A percentile compares a stretch with the other conserved stretches of the same genome.
Evolutionary conservation across 148 eudicot genomes (phyloP).

Genomic region (Mesembryanthemum crystallinum): DNA sequence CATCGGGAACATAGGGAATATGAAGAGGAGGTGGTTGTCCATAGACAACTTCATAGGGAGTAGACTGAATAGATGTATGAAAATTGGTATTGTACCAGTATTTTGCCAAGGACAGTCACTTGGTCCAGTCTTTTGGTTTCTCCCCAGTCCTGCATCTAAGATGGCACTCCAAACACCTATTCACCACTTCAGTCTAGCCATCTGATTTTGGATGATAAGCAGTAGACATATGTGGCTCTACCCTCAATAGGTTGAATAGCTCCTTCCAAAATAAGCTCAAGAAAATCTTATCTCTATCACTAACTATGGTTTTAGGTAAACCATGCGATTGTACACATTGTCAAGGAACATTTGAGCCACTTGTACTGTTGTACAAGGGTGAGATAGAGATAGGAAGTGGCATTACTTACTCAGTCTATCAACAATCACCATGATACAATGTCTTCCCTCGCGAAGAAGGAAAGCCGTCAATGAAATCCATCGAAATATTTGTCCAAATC

Average conservation of each 20-base stretch:
- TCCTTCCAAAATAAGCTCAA: neutral
- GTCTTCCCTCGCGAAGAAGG: neutral
- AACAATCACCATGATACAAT: neutral
- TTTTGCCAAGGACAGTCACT: no score
- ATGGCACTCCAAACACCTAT: neutral
- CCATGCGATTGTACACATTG: neutral
- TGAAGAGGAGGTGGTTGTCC: no score
- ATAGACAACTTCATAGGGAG: no score
- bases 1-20: no score
- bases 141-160: neutral
- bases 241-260: neutral
- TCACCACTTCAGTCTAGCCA: neutral
- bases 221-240: neutral
- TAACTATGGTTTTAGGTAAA: neutral
- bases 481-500: neutral
- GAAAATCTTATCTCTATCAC: neutral
- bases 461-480: conserved; percentile 6
- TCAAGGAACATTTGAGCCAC: neutral
- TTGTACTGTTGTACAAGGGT: neutral
- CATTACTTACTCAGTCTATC: conserved; percentile 5
- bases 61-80: no score
- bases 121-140: no score
- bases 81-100: no score
- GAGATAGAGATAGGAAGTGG: neutral
- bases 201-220: neutral